Percentiles rank a stretch among this genome's conserved stretches.
These are phyloP conservation scores for Populus davidiana DNA, from an alignment of 345 rosid species.

Conservation along the genomic window DNA sequence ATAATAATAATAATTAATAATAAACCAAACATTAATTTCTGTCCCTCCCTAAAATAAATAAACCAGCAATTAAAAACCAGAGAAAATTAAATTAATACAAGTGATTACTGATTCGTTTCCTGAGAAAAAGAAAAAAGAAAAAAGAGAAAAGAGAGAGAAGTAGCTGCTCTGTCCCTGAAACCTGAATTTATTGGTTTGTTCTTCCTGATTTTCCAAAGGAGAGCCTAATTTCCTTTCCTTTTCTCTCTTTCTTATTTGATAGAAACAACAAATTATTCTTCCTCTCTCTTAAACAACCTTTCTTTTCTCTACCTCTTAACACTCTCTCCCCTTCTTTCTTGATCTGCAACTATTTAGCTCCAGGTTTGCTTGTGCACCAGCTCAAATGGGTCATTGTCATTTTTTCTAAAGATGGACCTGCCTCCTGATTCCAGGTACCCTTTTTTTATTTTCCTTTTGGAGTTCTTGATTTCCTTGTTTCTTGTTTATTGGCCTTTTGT, in stretches of 20 bases:
- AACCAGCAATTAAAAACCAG: too few relatives aligned
- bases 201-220: not conserved
- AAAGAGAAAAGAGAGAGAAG: not conserved
- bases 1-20: too few relatives aligned
- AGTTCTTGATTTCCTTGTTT: not conserved
- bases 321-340: conserved; percentile 16
- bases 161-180: not conserved
- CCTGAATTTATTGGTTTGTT: not conserved
- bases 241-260: not conserved
- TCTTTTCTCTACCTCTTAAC: conserved; percentile 13
- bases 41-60: too few relatives aligned
- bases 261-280: not conserved
- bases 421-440: conserved; percentile 29
- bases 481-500: not conserved
- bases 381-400: conserved; percentile 28
- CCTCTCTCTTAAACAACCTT: conserved; percentile 1
- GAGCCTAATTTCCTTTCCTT: not conserved
- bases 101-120: too few relatives aligned
- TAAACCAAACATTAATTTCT: too few relatives aligned
- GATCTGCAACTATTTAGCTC: conserved; percentile 40
- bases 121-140: too few relatives aligned
- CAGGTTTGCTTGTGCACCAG: not conserved
- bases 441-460: not conserved
- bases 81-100: too few relatives aligned
- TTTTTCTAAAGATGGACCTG: conserved; percentile 13